phyloP scores from a whole-genome alignment of 345 rosid genomes.

The Zanthoxylum bungeanum region DNA sequence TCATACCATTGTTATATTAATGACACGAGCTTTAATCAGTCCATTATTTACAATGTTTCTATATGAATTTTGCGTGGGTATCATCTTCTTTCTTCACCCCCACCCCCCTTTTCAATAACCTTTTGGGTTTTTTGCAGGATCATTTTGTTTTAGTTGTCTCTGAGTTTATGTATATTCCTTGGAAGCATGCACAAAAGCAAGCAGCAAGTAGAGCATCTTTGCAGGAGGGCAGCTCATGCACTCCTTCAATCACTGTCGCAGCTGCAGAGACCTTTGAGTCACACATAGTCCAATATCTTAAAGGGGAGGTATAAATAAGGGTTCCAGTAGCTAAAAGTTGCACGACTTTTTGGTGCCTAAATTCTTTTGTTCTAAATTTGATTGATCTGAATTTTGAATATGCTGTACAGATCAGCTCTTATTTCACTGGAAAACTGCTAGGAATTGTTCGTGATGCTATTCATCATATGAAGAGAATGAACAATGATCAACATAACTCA shows the following conservation, averaged over 20 bases:
- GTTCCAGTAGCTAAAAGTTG: constrained; percentile 3
- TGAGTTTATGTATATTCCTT: constrained; percentile 81
- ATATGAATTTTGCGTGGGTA: background rate
- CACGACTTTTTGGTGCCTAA: constrained; percentile 13
- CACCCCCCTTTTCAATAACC: background rate
- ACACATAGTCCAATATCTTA: constrained; percentile 59
- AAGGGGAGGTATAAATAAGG: constrained; percentile 51
- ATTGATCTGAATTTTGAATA: background rate
- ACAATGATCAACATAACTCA: constrained; percentile 24
- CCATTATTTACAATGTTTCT: background rate
- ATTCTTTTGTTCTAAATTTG: background rate
- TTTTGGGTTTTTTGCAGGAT: constrained; percentile 53
- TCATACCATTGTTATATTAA: background rate
- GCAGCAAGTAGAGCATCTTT: constrained; percentile 39
- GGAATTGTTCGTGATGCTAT: constrained; percentile 61
- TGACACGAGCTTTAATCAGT: background rate
- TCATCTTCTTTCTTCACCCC: background rate
- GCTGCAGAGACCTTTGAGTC: constrained; percentile 69
- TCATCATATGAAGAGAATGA: constrained; percentile 49
- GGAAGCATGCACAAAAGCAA: constrained; percentile 67
- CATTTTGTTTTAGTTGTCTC: constrained; percentile 78
- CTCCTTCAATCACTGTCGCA: constrained; percentile 62
- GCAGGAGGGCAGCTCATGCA: constrained; percentile 46
- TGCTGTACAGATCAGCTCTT: constrained; percentile 56
- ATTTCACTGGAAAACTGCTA: constrained; percentile 67